Conservation (phyloP, 2,329 filamentous ascomycete species). For the Fusarium tjaetaba region DNA sequence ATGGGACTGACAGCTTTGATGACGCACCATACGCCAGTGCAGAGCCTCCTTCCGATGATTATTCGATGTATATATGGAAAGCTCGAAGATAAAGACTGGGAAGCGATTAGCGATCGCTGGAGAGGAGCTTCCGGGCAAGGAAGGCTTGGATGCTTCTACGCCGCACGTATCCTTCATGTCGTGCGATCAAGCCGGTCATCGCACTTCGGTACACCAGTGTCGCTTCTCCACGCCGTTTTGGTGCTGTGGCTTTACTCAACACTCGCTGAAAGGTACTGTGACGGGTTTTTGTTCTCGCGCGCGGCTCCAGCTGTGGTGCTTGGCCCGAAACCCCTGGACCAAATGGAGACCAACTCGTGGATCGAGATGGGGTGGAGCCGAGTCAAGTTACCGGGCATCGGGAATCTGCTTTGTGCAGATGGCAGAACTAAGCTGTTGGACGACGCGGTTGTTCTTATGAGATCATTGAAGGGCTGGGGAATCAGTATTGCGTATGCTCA, state of each 20-base stretch:
- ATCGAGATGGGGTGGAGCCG: conserved; percentile 4
- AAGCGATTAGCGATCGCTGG: neutral
- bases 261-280: neutral
- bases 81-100: neutral
- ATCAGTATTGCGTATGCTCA: conserved; percentile 1
- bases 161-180: neutral
- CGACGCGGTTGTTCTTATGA: conserved; percentile 2
- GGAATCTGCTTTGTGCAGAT: neutral
- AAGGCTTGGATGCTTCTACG: conserved; percentile 22
- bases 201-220: neutral
- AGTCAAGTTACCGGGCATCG: neutral
- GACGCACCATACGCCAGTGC: conserved; percentile 1
- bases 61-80: conserved; percentile 21
- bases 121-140: neutral
- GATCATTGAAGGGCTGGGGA: conserved; percentile 1
- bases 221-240: neutral
- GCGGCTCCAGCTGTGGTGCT: neutral
- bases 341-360: neutral
- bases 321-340: conserved; percentile 1
- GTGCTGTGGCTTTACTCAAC: conserved; percentile 12
- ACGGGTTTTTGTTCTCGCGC: neutral
- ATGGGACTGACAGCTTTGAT: conserved; percentile 10
- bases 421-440: neutral
- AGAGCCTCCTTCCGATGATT: neutral
- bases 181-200: conserved; percentile 11